Evolutionary conservation across 2,329 filamentous ascomycete genomes (phyloP).

Genomic region (Fusarium duplospermum): DNA sequence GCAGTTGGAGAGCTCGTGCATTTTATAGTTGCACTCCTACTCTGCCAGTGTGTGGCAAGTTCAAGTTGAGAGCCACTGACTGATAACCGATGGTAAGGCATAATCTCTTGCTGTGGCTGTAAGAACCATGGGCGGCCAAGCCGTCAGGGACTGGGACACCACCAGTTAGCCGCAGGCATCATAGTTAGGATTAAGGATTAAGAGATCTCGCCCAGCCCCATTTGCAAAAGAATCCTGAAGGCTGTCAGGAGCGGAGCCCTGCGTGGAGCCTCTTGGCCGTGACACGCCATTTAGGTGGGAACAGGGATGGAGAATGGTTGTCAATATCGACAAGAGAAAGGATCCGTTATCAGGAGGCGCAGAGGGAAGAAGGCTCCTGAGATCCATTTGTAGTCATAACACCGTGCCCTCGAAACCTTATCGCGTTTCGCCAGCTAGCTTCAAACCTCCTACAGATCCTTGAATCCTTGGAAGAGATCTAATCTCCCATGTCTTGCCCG

Average conservation of each 20-base stretch:
- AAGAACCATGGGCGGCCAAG: neutral
- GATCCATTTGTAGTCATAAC: neutral
- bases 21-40: neutral
- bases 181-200: neutral
- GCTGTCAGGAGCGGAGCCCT: neutral
- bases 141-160: neutral
- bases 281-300: neutral
- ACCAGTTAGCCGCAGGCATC: neutral
- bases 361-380: too few species aligned
- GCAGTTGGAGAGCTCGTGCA: neutral
- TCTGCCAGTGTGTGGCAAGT: neutral
- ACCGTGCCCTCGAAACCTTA: neutral
- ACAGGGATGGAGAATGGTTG: neutral
- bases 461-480: too few species aligned
- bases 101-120: neutral
- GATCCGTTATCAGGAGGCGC: too few species aligned
- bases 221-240: neutral
- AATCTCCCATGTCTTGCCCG: too few species aligned
- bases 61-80: neutral
- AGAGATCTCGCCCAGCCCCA: neutral
- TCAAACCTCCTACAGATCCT: too few species aligned
- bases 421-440: too few species aligned
- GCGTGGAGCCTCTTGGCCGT: neutral
- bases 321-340: neutral
- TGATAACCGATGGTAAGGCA: neutral